Base-by-base conservation (phyloP, 2,329 filamentous ascomycete species). In the Penicillium sp. region DNA sequence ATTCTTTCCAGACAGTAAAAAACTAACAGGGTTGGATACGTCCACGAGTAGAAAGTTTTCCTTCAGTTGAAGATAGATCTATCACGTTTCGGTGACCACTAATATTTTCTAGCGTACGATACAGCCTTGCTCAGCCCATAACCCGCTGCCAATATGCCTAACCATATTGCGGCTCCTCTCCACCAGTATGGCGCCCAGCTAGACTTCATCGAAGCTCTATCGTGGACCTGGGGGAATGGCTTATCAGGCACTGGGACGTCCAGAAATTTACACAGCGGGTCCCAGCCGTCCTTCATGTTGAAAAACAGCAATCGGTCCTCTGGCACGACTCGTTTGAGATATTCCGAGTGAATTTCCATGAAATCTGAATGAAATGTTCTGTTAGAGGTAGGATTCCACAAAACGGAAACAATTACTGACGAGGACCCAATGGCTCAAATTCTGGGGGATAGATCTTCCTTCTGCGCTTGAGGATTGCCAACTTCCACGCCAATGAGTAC, bases 221-320 rank as follows among this genome's bases (percentile, higher is more conserved):
- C 68, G 64, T 70, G 78, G 8, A 68, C 58, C 25, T 66, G 67
- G 3, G 78, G 78, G 60, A 80, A 79, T 0, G 69, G 67, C 51
- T 67, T 64, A 25, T 71, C 65, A 1, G 76, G 78, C 2, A 76
- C 67, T 11, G 73, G 67, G 38, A 74, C 75, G 0, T 69, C 75
- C 40, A 80, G 56, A 51, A 81, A 79, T 57, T 72, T 64, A 64
- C 80, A 82, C 25, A 82, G 68, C 16, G 77, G 75, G 19, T 68
- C 73, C 80, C 80, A 82, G 0, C 78, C 78, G 42, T 81, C 75
- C 1, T 59, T 54, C 22, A 63, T 49, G 33, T 66, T 59, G 55
- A 65, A 62, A 13, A 62, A 35, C 6, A 62, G 42, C 16, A 64
- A 43, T 52, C 58, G 38, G 45, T 57, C 30, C 55, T 40, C 35